Evolutionary conservation across 169 alveolate species (phyloP).

Genomic region (Babesia bigemina): DNA sequence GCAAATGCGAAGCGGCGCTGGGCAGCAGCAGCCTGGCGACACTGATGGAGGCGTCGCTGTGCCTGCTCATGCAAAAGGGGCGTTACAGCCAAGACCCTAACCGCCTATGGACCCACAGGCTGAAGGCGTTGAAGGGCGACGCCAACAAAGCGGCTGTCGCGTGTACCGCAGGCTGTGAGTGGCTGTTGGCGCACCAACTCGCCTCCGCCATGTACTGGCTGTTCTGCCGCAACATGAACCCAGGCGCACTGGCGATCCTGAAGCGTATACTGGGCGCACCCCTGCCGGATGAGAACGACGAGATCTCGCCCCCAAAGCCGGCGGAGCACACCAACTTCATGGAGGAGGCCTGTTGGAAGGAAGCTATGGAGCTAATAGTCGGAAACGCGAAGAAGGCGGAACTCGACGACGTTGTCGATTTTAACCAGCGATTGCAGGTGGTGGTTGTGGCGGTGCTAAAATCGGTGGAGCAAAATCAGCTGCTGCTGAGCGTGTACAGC

Average conservation of each 20-base stretch:
- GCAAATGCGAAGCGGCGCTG: slow-evolving; percentile 37
- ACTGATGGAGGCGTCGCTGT: slow-evolving; percentile 39
- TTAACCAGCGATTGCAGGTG: background rate
- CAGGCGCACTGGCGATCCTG: slow-evolving; percentile 1
- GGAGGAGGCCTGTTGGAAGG: background rate
- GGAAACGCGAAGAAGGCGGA: slow-evolving; percentile 27
- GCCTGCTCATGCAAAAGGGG: slow-evolving; percentile 27
- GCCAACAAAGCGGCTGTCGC: slow-evolving; percentile 8
- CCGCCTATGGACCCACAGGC: slow-evolving; percentile 5
- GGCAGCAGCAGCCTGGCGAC: slow-evolving; percentile 31
- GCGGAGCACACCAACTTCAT: background rate
- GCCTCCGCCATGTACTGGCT: slow-evolving; percentile 19
- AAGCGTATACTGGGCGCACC: background rate
- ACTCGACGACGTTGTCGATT: slow-evolving; percentile 13
- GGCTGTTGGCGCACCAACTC: slow-evolving; percentile 11
- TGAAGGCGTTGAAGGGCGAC: slow-evolving; percentile 7
- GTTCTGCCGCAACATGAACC: slow-evolving; percentile 15
- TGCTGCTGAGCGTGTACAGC: slow-evolving; percentile 1
- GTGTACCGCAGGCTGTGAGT: slow-evolving; percentile 1
- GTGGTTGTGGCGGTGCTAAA: background rate
- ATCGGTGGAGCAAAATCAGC: background rate
- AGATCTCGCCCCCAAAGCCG: background rate
- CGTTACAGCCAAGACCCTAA: slow-evolving; percentile 1
- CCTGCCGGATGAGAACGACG: background rate
- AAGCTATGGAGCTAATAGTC: slow-evolving; percentile 1